phyloP scores from a whole-genome alignment of 495 filamentous ascomycete genomes.

The Platismatia glauca region DNA sequence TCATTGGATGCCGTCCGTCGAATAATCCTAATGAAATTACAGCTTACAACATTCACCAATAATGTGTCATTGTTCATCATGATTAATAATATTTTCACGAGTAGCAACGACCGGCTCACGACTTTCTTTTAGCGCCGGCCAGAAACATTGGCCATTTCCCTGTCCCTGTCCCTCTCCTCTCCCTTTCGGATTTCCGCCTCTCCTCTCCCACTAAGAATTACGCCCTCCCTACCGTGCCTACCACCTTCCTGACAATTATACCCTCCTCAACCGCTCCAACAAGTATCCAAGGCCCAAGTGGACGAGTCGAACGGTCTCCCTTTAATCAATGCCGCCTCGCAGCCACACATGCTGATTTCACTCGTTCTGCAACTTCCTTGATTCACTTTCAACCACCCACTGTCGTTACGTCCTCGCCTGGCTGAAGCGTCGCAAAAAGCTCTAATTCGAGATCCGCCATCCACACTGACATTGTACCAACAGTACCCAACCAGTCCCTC shows the following conservation, averaged over 20 bases:
- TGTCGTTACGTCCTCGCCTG: conserved; percentile 10
- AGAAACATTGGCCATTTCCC: too few species aligned
- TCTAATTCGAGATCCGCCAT: conserved; percentile 10
- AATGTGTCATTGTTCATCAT: too few species aligned
- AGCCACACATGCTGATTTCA: conserved; percentile 12
- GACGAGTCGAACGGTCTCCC: not conserved
- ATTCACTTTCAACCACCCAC: not conserved
- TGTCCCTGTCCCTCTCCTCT: too few species aligned
- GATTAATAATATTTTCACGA: too few species aligned
- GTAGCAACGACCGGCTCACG: too few species aligned
- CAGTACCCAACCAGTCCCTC: not conserved
- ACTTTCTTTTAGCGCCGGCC: too few species aligned
- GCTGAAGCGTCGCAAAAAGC: not conserved
- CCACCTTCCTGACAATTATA: not conserved
- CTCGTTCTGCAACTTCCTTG: conserved; percentile 1
- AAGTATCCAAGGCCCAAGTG: not conserved
- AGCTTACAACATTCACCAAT: too few species aligned
- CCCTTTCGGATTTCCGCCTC: too few species aligned
- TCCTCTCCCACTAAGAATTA: too few species aligned
- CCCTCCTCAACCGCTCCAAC: not conserved
- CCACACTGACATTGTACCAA: not conserved
- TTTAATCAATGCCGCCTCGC: not conserved
- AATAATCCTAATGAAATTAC: not conserved
- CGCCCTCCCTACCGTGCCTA: not conserved
- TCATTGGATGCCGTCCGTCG: not conserved